Conservation (phyloP, 257 asterid genomes). For the Solanum bulbocastanum region DNA sequence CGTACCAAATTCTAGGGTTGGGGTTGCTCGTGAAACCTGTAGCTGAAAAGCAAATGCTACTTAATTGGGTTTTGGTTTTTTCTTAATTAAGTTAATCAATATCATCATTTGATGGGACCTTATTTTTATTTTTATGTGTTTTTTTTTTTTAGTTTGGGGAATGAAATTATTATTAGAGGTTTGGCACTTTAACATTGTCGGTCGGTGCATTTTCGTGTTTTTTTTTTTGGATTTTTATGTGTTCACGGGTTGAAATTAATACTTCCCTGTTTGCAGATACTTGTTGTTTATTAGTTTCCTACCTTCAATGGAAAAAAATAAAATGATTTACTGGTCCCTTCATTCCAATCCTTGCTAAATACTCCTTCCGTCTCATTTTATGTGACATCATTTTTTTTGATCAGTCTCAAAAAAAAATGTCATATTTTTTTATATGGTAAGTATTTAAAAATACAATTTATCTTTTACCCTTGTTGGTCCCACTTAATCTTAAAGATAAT, state of each 20-base stretch:
- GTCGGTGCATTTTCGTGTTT: neutral
- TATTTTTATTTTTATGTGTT: neutral
- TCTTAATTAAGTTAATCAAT: neutral
- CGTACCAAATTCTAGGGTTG: conserved; percentile 38
- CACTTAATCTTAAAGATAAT: too few species aligned
- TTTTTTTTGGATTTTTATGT: neutral
- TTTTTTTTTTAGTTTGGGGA: neutral
- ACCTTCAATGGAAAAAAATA: neutral
- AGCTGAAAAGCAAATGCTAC: conserved; percentile 12
- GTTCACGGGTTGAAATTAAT: neutral
- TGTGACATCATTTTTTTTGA: too few species aligned
- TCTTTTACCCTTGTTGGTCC: too few species aligned
- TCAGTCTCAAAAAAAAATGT: too few species aligned
- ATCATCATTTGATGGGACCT: neutral
- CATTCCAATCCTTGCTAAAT: neutral
- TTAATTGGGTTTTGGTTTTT: neutral
- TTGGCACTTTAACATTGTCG: neutral
- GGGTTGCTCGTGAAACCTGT: conserved; percentile 60
- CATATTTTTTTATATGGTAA: too few species aligned
- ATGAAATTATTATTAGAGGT: neutral
- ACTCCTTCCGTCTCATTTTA: too few species aligned
- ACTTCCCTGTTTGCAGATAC: neutral
- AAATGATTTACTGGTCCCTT: neutral
- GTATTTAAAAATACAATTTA: too few species aligned
- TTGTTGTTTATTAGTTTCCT: neutral